These are phyloP conservation scores for Botryotinia calthae DNA, from an alignment of 2,329 filamentous ascomycete species.

Conservation along the genomic window DNA sequence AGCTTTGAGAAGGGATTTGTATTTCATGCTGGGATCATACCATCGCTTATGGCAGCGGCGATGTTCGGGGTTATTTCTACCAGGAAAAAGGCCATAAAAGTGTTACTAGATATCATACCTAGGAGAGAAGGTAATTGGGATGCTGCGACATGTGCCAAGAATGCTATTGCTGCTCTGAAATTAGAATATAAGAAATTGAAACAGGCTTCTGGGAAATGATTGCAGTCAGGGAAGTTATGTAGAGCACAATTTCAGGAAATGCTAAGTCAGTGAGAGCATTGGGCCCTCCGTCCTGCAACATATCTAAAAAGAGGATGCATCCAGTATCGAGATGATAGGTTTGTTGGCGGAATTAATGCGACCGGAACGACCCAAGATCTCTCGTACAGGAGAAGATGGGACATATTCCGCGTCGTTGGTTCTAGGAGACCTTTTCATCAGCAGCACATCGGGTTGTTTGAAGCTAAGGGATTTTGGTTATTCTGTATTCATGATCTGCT, in stretches of 20 bases:
- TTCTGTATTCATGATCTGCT: too few species aligned
- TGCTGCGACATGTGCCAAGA: background rate
- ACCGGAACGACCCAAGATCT: too few species aligned
- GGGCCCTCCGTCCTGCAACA: background rate
- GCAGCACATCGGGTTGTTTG: background rate
- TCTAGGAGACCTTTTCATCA: background rate
- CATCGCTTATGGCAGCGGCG: background rate
- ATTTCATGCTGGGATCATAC: constrained; percentile 10
- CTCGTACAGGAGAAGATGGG: background rate
- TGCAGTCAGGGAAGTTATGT: background rate
- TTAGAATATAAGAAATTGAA: background rate
- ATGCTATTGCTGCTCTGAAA: constrained; percentile 7
- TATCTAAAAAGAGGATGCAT: background rate
- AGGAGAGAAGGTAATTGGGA: constrained; percentile 19
- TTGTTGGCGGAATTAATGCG: background rate
- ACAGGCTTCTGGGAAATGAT: background rate
- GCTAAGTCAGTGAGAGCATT: background rate
- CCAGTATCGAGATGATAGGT: background rate
- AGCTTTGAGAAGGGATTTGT: constrained; percentile 13
- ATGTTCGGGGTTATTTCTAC: background rate
- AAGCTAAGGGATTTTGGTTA: background rate
- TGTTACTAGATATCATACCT: constrained; percentile 12
- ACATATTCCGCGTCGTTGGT: too few species aligned
- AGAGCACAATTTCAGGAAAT: background rate
- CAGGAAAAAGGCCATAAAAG: constrained; percentile 5